Percentiles rank a stretch among this genome's conserved stretches.
Conservation (phyloP, 495 filamentous ascomycete genomes). For the Aspergillus biplanus region DNA sequence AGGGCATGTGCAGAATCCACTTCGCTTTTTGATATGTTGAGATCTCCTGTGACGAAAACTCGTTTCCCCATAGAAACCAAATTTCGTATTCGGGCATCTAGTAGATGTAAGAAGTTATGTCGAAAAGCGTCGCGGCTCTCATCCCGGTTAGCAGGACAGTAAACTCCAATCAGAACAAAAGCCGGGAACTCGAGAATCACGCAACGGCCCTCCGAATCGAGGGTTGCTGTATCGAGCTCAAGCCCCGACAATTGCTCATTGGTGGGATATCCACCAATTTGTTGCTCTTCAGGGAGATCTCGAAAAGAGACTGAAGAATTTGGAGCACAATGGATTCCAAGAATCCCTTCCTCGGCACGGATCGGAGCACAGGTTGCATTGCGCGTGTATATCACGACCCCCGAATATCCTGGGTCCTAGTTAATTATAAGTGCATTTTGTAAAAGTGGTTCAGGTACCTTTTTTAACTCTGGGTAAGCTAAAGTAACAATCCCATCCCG, state of each 20-base stretch:
- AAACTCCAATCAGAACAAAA: conserved; percentile 89
- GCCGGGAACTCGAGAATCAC: conserved; percentile 94
- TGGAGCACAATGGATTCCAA: conserved; percentile 77
- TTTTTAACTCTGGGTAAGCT: conserved; percentile 92
- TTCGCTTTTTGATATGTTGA: conserved; percentile 81
- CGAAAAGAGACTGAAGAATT: conserved; percentile 74
- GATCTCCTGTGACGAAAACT: conserved; percentile 83
- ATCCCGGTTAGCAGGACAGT: conserved; percentile 86
- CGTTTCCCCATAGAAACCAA: conserved; percentile 77
- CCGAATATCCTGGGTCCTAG: conserved; percentile 78
- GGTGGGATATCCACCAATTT: conserved; percentile 90
- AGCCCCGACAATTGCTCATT: conserved; percentile 62
- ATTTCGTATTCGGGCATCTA: conserved; percentile 85
- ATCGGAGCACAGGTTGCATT: conserved; percentile 86
- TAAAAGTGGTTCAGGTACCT: conserved; percentile 52
- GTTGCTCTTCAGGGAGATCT: conserved; percentile 74
- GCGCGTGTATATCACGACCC: conserved; percentile 94
- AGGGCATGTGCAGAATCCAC: conserved; percentile 73
- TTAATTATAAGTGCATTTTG: not conserved
- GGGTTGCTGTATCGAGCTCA: conserved; percentile 64
- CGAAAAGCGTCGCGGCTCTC: conserved; percentile 84
- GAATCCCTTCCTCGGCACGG: conserved; percentile 90
- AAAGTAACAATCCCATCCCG: conserved; percentile 97
- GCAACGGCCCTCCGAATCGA: conserved; percentile 92
- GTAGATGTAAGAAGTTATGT: conserved; percentile 73